phyloP scores from a whole-genome alignment of 805 yeast genomes.

The Yarrowia osloensis region DNA sequence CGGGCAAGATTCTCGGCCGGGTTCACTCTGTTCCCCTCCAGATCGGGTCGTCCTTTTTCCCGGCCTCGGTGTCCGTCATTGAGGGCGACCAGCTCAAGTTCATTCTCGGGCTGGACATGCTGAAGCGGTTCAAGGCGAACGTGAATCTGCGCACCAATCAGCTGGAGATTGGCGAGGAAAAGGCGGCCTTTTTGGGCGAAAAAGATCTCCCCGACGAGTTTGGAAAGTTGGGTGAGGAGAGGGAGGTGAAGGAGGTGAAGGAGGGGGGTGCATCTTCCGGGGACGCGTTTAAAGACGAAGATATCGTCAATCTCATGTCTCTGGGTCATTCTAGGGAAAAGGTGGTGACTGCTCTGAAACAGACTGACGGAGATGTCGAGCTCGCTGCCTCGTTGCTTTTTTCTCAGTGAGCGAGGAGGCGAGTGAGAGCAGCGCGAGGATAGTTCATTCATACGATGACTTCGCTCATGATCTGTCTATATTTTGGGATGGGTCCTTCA shows the following conservation, averaged over 20 bases:
- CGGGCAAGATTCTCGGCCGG: constrained; percentile 72
- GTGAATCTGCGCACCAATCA: constrained; percentile 71
- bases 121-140: constrained; percentile 80
- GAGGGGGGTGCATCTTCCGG: background rate
- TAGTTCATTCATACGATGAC: no score
- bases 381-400: constrained; percentile 82
- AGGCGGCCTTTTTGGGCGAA: constrained; percentile 72
- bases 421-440: no score
- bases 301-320: constrained; percentile 53
- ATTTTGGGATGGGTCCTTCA: no score
- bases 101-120: constrained; percentile 85
- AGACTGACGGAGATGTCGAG: constrained; percentile 77
- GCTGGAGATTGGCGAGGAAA: constrained; percentile 70
- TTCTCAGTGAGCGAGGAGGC: constrained; percentile 9
- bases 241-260: constrained; percentile 29
- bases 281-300: constrained; percentile 42
- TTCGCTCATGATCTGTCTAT: no score
- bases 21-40: constrained; percentile 87
- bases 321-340: constrained; percentile 72
- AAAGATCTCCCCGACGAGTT: constrained; percentile 58
- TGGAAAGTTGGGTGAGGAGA: constrained; percentile 32
- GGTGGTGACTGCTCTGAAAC: constrained; percentile 63
- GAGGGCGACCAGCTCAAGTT: constrained; percentile 61
- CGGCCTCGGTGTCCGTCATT: constrained; percentile 70
- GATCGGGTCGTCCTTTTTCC: constrained; percentile 64